Evolutionary conservation across 2,329 filamentous ascomycete genomes (phyloP).

Genomic region (Nothophaeocryptopus gaeumannii): DNA sequence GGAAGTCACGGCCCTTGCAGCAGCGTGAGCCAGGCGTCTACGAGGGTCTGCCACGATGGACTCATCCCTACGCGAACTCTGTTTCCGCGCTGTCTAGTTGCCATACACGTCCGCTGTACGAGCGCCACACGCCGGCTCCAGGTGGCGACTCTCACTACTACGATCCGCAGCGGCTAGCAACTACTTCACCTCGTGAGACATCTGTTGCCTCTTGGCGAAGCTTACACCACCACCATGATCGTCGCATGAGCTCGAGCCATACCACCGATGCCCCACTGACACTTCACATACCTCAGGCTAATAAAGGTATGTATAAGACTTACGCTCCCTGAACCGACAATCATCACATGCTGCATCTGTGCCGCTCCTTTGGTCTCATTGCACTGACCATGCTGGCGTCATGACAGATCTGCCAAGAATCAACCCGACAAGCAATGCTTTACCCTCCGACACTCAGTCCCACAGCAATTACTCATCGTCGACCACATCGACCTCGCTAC

Average conservation of each 20-base stretch:
- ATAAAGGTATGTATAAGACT: slow-evolving; percentile 21
- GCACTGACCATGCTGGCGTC: slow-evolving; percentile 15
- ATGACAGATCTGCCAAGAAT: slow-evolving; percentile 21
- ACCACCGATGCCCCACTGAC: slow-evolving; percentile 19
- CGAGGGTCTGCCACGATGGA: slow-evolving; percentile 5
- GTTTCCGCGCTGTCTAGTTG: slow-evolving; percentile 11
- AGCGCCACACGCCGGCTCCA: slow-evolving; percentile 19
- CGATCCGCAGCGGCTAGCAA: slow-evolving; percentile 13
- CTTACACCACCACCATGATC: slow-evolving; percentile 19
- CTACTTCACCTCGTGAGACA: slow-evolving; percentile 19
- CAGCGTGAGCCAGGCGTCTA: slow-evolving; percentile 2
- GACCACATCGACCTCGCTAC: slow-evolving; percentile 22
- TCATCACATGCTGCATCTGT: slow-evolving; percentile 13
- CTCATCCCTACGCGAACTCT: slow-evolving; percentile 11
- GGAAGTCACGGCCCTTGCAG: slow-evolving; percentile 13
- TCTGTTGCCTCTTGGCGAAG: slow-evolving; percentile 22
- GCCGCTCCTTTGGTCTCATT: slow-evolving; percentile 5
- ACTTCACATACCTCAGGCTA: slow-evolving; percentile 22
- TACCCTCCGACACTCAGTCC: slow-evolving; percentile 1
- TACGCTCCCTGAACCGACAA: slow-evolving; percentile 2
- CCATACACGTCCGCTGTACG: slow-evolving; percentile 6
- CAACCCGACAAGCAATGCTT: slow-evolving; percentile 7
- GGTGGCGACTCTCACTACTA: slow-evolving; percentile 15
- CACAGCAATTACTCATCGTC: slow-evolving; percentile 5
- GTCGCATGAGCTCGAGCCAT: slow-evolving; percentile 17